A percentile compares a stretch with the other conserved stretches of the same genome.
Evolutionary conservation across 2,329 filamentous ascomycete species (phyloP).

Genomic region (Pestalotiopsis sp.): DNA sequence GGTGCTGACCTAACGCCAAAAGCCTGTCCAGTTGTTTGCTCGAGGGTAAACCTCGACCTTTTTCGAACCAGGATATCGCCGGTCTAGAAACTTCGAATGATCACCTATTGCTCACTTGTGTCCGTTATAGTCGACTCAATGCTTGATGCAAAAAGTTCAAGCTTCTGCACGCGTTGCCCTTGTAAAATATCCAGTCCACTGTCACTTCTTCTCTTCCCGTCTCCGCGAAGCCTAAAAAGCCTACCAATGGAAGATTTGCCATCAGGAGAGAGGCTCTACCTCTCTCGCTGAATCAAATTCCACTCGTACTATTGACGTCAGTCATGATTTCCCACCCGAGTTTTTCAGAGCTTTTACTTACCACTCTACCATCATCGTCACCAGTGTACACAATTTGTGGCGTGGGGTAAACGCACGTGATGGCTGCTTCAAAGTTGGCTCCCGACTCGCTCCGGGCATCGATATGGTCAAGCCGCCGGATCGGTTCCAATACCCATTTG

Average conservation of each 20-base stretch:
- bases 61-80: too few species aligned
- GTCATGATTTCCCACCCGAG: not conserved
- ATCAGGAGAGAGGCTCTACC: constrained; percentile 44
- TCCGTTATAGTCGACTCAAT: not conserved
- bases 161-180: not conserved
- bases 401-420: constrained; percentile 86
- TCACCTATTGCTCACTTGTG: not conserved
- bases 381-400: constrained; percentile 87
- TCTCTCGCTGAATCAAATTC: constrained; percentile 61
- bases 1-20: not conserved
- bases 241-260: not conserved
- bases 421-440: constrained; percentile 64
- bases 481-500: constrained; percentile 74
- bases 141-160: not conserved
- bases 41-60: too few species aligned
- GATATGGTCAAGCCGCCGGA: constrained; percentile 81
- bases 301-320: constrained; percentile 57
- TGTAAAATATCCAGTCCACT: not conserved
- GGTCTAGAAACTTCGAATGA: too few species aligned
- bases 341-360: constrained; percentile 50
- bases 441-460: constrained; percentile 67
- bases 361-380: constrained; percentile 89
- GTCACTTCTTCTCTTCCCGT: not conserved
- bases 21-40: not conserved
- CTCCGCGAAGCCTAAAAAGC: not conserved